phyloP scores from a whole-genome alignment of 2,329 filamentous ascomycete species.

The Fusarium tupiense region DNA sequence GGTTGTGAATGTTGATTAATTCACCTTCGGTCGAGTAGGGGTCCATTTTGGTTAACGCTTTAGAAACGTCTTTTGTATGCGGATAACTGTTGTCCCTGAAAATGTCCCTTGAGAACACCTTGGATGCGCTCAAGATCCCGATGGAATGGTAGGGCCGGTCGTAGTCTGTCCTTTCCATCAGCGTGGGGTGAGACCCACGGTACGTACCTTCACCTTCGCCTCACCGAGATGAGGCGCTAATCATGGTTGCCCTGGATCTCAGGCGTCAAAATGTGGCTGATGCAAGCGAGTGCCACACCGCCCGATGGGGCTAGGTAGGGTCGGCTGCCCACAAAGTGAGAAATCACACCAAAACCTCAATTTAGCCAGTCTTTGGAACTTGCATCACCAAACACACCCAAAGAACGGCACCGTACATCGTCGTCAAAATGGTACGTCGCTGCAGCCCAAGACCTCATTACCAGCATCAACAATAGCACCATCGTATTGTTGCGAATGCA shows the following conservation, averaged over 20 bases:
- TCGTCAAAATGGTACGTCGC: slow-evolving; percentile 61
- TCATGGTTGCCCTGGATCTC: slow-evolving; percentile 34
- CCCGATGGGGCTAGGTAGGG: slow-evolving; percentile 45
- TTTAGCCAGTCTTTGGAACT: slow-evolving; percentile 50
- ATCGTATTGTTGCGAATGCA: slow-evolving; percentile 7
- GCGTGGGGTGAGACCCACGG: slow-evolving; percentile 33
- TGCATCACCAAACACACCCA: slow-evolving; percentile 56
- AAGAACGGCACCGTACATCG: slow-evolving; percentile 55
- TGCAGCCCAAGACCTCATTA: slow-evolving; percentile 30
- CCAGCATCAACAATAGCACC: slow-evolving; percentile 13
- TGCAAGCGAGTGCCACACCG: slow-evolving; percentile 41
- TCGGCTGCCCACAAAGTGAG: slow-evolving; percentile 54
- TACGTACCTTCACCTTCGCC: slow-evolving; percentile 34
- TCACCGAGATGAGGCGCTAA: slow-evolving; percentile 37
- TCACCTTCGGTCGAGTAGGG: slow-evolving; percentile 77
- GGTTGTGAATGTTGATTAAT: slow-evolving; percentile 75
- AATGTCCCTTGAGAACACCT: slow-evolving; percentile 45
- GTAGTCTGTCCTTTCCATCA: slow-evolving; percentile 36
- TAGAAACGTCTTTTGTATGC: slow-evolving; percentile 13
- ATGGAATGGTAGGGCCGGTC: slow-evolving; percentile 43
- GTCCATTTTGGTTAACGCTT: slow-evolving; percentile 63
- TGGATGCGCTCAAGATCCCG: slow-evolving; percentile 41
- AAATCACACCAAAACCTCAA: slow-evolving; percentile 56
- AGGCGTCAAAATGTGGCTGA: slow-evolving; percentile 42
- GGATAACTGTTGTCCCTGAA: slow-evolving; percentile 28